A percentile compares a stretch with the other conserved stretches of the same genome.
phyloP scores from a whole-genome alignment of 2,329 filamentous ascomycete species.

The Fonsecaea pugnacius region DNA sequence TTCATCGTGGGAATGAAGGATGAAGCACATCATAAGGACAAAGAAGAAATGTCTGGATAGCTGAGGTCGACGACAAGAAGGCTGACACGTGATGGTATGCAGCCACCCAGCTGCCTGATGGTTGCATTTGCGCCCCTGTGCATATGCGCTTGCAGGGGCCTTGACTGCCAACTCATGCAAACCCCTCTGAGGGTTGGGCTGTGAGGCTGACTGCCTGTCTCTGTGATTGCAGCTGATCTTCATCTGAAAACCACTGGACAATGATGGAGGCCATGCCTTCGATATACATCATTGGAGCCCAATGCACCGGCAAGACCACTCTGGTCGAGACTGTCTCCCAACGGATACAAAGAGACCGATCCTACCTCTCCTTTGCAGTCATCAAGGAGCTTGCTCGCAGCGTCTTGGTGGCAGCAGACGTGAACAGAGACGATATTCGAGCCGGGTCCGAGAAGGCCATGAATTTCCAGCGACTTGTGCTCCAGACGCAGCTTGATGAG shows the following conservation, averaged over 20 bases:
- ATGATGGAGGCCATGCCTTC: neutral
- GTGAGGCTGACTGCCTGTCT: neutral
- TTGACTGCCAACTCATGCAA: constrained; percentile 10
- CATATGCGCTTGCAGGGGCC: constrained; percentile 15
- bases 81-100: constrained; percentile 12
- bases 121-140: constrained; percentile 1
- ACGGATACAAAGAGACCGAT: neutral
- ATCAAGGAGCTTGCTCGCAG: constrained; percentile 14
- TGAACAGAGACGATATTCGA: constrained; percentile 13
- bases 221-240: neutral
- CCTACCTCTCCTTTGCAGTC: neutral
- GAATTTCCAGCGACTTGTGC: constrained; percentile 11
- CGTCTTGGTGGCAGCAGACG: constrained; percentile 4
- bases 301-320: constrained; percentile 15
- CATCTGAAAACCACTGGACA: neutral
- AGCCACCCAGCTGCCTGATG: constrained; percentile 2
- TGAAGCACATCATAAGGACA: neutral
- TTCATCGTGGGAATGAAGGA: constrained; percentile 2
- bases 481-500: constrained; percentile 1
- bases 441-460: constrained; percentile 1
- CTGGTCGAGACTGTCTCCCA: constrained; percentile 1
- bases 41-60: neutral
- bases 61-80: constrained; percentile 3
- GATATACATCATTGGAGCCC: constrained; percentile 15
- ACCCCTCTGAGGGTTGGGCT: neutral